Base-by-base conservation (phyloP, 2,329 filamentous ascomycete species). In the Aspergillus tanneri region DNA sequence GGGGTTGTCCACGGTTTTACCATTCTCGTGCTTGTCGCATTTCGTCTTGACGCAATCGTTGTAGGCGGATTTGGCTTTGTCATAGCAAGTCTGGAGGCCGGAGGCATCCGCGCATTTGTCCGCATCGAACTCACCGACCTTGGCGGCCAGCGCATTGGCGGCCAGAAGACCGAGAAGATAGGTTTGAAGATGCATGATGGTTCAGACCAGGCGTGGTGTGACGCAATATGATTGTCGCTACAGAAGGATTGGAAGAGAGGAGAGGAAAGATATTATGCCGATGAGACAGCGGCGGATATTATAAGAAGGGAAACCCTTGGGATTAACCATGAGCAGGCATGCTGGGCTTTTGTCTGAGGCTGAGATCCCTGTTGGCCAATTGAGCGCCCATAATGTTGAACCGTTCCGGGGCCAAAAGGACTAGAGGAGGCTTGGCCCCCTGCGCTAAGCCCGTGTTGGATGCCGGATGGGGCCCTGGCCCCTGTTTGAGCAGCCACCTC, bases 11-110 rank as follows among this genome's bases (percentile, higher is more conserved):
- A 50, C 12, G 14, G 30, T 34, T 18, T 34, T 34, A 18, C 30
- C 30, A 18, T 34, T 19, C 5, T 34, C 30, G 14, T 47, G 45
- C n/a, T 39, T 48, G 5, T 32, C 47, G 23, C 56, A 58, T 14
- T 54, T 56, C 0, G 48, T 41, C 4, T 43, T 54, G 14, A 57
- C 44, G 21, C 55, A 58, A 18, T 32, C 50, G 4, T 24, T 24
- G 45, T 47, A 56, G 5, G 24, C 36, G 8, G 8, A 35, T 11
- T 34, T 34, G 14, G 30, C 54, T 3, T 50, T 34, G 11, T 48
- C 39, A 14, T 53, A 55, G 27, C 56, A 58, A 8, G 35, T 41
- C 19, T 21, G 16, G 4, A 57, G 30, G 2, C 49, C 52, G n/a
- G 47, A 46, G 3, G 54, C 12, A 16, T 55, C 47, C 3, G 43